These are phyloP conservation scores for Candida gorgasii DNA, from an alignment of 805 yeast species.

Conservation along the genomic window DNA sequence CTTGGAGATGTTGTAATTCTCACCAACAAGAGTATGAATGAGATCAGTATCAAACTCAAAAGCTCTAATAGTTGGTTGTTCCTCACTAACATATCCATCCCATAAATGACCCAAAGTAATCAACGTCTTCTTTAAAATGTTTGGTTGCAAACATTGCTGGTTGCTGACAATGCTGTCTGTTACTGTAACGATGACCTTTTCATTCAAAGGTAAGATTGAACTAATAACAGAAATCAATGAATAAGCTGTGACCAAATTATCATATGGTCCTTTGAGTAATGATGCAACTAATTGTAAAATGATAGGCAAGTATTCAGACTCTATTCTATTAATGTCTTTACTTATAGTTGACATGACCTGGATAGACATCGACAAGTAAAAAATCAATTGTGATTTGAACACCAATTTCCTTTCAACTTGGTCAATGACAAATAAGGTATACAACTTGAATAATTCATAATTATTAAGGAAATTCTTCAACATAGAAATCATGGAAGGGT, in stretches of 20 bases:
- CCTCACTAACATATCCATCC: conserved; percentile 17
- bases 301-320: conserved; percentile 51
- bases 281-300: conserved; percentile 60
- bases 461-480: conserved; percentile 71
- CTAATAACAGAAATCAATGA: conserved; percentile 77
- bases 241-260: conserved; percentile 80
- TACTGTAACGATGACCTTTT: conserved; percentile 29
- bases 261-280: conserved; percentile 45
- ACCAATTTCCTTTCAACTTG: conserved; percentile 55
- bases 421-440: conserved; percentile 54
- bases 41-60: conserved; percentile 12
- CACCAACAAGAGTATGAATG: conserved; percentile 3
- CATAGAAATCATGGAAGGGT: conserved; percentile 69
- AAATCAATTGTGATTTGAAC: conserved; percentile 71
- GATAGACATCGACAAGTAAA: conserved; percentile 72
- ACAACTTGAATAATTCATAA: conserved; percentile 63
- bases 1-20: conserved; percentile 20
- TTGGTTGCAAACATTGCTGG: conserved; percentile 21
- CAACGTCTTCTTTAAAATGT: conserved; percentile 31
- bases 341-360: conserved; percentile 67
- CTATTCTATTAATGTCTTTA: conserved; percentile 42
- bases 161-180: conserved; percentile 32
- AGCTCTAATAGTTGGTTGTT: conserved; percentile 1
- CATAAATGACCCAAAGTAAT: conserved; percentile 44
- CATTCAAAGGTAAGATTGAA: conserved; percentile 62